Percentiles rank a stretch among this genome's conserved stretches.
Evolutionary conservation across 345 rosid genomes (phyloP).

Genomic region (Erysimum cheiranthoides): DNA sequence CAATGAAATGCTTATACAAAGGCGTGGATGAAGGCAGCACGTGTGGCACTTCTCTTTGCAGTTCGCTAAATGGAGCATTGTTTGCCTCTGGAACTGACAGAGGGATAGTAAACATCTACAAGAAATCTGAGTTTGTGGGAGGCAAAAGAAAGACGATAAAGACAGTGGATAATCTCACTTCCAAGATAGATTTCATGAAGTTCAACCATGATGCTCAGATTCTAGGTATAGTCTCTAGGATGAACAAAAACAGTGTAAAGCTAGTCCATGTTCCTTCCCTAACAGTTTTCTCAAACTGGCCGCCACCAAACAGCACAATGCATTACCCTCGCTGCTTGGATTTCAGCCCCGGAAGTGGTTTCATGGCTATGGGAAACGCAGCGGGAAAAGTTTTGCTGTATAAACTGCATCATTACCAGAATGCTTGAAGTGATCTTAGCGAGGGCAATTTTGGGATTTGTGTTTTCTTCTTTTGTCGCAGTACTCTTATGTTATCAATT

Average conservation of each 20-base stretch:
- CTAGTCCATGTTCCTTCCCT: slow-evolving; percentile 73
- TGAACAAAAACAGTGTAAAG: slow-evolving; percentile 80
- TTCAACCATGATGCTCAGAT: slow-evolving; percentile 85
- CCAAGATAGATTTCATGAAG: slow-evolving; percentile 78
- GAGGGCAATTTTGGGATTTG: slow-evolving; percentile 30
- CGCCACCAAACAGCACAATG: slow-evolving; percentile 59
- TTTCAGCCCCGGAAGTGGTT: slow-evolving; percentile 94
- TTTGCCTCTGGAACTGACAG: slow-evolving; percentile 90
- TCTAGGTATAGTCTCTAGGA: slow-evolving; percentile 75
- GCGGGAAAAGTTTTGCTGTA: slow-evolving; percentile 82
- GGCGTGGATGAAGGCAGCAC: slow-evolving; percentile 90
- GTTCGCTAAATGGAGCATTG: slow-evolving; percentile 60
- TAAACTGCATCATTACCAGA: slow-evolving; percentile 82
- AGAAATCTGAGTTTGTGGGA: slow-evolving; percentile 74
- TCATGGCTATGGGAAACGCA: slow-evolving; percentile 89
- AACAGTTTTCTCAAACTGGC: slow-evolving; percentile 84
- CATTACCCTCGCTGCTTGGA: slow-evolving; percentile 85
- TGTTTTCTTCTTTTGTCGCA: slow-evolving; percentile 9
- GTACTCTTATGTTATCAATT: slow-evolving; percentile 29
- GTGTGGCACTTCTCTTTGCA: slow-evolving; percentile 71
- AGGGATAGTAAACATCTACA: slow-evolving; percentile 90
- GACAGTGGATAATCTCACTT: slow-evolving; percentile 78
- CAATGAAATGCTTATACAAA: slow-evolving; percentile 76
- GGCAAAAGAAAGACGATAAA: slow-evolving; percentile 85
- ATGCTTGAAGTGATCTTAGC: slow-evolving; percentile 57